A percentile compares a stretch with the other conserved stretches of the same genome.
Evolutionary conservation across 108 stramenopile genomes (phyloP).

Genomic region (Nitzschia palea): DNA sequence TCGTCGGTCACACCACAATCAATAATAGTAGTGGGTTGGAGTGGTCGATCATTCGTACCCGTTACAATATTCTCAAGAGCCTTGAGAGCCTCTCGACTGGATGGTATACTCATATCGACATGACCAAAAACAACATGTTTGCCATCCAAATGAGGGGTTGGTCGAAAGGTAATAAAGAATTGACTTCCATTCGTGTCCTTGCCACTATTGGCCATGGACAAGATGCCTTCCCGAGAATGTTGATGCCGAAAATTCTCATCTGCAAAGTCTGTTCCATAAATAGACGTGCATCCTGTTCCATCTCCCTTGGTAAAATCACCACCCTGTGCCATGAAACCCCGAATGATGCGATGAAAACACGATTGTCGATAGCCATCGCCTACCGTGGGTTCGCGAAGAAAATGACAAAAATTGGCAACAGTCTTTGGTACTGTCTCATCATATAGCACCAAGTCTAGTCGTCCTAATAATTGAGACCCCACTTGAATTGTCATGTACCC

Average conservation of each 20-base stretch:
- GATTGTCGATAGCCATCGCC: slow-evolving; percentile 50
- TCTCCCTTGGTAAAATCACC: slow-evolving; percentile 91
- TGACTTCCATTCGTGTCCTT: slow-evolving; percentile 87
- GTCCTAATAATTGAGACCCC: slow-evolving; percentile 16
- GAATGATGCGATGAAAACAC: slow-evolving; percentile 91
- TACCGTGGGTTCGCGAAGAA: slow-evolving; percentile 6
- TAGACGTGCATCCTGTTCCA: slow-evolving; percentile 81
- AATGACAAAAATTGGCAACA: slow-evolving; percentile 40
- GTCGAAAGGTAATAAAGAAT: slow-evolving; percentile 84
- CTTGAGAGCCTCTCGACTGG: slow-evolving; percentile 68
- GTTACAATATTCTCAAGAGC: slow-evolving; percentile 74
- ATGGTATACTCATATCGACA: slow-evolving; percentile 70
- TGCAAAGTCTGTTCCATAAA: slow-evolving; percentile 63
- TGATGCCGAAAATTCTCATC: slow-evolving; percentile 85
- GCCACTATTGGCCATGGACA: slow-evolving; percentile 90
- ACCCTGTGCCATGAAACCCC: slow-evolving; percentile 94
- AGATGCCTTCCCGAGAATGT: slow-evolving; percentile 64
- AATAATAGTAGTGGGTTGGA: slow-evolving; percentile 42
- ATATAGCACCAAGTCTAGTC: slow-evolving; percentile 32
- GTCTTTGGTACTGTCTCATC: slow-evolving; percentile 50
- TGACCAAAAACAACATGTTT: slow-evolving; percentile 93
- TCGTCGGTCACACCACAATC: slow-evolving; percentile 62
- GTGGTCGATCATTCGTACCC: slow-evolving; percentile 49
- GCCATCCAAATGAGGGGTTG: slow-evolving; percentile 85
- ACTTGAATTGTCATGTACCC: slow-evolving; percentile 33